Evolutionary conservation across 2,329 filamentous ascomycete species (phyloP), one percentile per base, ranked within the genome.

Genomic region (Colletotrichum sp.): DNA sequence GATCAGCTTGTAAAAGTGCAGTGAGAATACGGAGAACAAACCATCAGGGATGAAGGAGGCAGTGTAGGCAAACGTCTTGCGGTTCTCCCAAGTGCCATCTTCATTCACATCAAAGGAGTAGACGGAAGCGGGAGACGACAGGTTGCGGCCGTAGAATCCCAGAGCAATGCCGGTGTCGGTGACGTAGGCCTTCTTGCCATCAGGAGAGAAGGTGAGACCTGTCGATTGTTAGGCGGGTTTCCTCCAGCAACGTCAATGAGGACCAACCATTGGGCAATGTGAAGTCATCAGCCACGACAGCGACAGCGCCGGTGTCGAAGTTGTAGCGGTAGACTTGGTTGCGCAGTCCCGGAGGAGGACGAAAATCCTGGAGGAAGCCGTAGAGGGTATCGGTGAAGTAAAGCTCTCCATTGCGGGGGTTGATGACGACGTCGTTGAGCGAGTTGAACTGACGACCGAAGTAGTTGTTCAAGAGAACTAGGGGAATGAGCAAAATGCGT

Each of bases 361-460:
- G 86, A 78, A 93, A 92, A 21, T 90, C 85, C 79, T 93, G 91
- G 39, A 90, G 84, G 75, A 86, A 90, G 3, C 90, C 92, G 77
- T 93, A 93, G 5, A 88, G 86, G 0, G 90, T 89, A 73, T 93
- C 92, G 3, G 91, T 93, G 79, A 93, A 93, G 84, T 92, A 93
- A 14, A 93, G 83, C 26, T 91, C 87, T 21, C 87, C 86, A 73
- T 89, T 92, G 7, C 82, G 81, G 34, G 90, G 86, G 77, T 92
- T 87, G 71, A 91, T 80, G 2, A 87, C 85, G 0, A 90, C 85
- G 75, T 93, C 92, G 77, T 93, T 93, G 16, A 92, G 82, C 0
- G 91, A 92, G 80, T 88, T 91, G 82, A 93, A 93, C 34, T 89
- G 86, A 4, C 90, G 87, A 24, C 91, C 91, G 69, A 90, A 90